A percentile compares a stretch with the other conserved stretches of the same genome.
Evolutionary conservation across 2,329 filamentous ascomycete species (phyloP).

Genomic region (Paraphoma sp.): DNA sequence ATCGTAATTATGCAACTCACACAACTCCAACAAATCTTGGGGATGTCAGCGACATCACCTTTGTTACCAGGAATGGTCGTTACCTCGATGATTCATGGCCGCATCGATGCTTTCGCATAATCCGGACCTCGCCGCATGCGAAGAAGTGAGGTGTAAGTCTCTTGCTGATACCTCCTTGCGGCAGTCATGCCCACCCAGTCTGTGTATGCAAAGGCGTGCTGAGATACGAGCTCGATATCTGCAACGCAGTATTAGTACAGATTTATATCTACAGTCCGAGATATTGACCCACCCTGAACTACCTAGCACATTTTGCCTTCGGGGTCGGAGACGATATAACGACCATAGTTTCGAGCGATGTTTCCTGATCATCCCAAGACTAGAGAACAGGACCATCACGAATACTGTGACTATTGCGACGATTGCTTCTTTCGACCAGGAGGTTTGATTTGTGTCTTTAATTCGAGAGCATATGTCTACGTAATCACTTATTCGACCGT

Average conservation of each 20-base stretch:
- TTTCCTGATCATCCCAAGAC: not conserved
- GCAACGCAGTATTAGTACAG: not conserved
- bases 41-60: too few relatives aligned
- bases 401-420: not conserved
- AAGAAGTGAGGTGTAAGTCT: not conserved
- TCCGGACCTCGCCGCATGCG: not conserved
- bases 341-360: not conserved
- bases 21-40: too few relatives aligned
- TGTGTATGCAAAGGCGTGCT: not conserved
- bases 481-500: not conserved
- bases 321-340: not conserved
- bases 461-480: not conserved
- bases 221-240: not conserved
- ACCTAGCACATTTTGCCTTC: not conserved
- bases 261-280: not conserved
- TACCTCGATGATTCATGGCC: too few relatives aligned
- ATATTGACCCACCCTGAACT: not conserved
- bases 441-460: not conserved
- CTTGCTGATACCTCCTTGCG: not conserved
- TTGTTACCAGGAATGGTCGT: too few relatives aligned
- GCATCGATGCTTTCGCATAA: too few relatives aligned
- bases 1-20: too few relatives aligned
- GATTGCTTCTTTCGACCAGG: not conserved
- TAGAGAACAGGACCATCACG: not conserved
- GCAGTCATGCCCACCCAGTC: not conserved